A percentile compares a stretch with the other conserved stretches of the same genome.
phyloP scores from a whole-genome alignment of 257 asterid genomes.

The Jaltomata sinuosa region DNA sequence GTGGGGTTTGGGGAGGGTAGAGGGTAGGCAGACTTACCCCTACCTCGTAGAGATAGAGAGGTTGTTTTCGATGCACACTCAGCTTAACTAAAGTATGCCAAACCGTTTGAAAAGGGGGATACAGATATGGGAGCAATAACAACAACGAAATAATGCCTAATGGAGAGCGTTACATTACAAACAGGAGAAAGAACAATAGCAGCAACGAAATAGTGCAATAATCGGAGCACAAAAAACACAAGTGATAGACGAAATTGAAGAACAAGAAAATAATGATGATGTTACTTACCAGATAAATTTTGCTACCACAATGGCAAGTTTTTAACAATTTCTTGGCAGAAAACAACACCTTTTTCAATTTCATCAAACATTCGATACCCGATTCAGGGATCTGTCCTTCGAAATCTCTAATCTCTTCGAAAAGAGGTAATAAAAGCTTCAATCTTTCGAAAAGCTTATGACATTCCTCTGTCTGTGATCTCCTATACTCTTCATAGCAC shows the following conservation, averaged over 20 bases:
- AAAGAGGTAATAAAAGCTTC: conserved; percentile 40
- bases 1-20: not conserved
- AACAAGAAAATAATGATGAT: not conserved
- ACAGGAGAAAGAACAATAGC: not conserved
- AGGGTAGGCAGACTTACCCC: not conserved
- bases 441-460: conserved; percentile 37
- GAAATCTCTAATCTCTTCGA: conserved; percentile 45
- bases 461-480: conserved; percentile 65
- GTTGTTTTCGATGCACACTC: not conserved
- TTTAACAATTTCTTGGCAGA: conserved; percentile 63
- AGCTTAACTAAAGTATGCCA: not conserved
- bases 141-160: not conserved
- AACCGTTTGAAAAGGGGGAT: not conserved
- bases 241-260: not conserved
- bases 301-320: conserved; percentile 72
- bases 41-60: not conserved
- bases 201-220: not conserved
- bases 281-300: conserved; percentile 51
- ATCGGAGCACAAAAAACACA: not conserved
- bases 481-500: conserved; percentile 48
- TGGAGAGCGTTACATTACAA: not conserved
- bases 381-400: conserved; percentile 22
- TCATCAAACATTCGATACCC: conserved; percentile 35
- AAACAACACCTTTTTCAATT: conserved; percentile 42
- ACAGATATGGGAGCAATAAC: not conserved